Conservation (phyloP, 176 grass and related monocot genomes). For the Thinopyrum elongatum region DNA sequence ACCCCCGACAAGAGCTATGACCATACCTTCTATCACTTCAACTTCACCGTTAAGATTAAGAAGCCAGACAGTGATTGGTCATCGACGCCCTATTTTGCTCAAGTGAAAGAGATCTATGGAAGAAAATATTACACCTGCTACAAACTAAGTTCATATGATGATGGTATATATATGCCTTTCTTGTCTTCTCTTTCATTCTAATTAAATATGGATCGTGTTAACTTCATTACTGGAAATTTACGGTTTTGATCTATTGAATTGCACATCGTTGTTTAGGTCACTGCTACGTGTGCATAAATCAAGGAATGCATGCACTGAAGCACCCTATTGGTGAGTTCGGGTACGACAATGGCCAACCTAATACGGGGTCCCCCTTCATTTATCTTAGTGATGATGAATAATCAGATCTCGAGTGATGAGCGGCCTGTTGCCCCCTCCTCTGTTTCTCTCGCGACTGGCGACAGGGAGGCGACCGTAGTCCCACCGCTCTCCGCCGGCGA, state of each 20-base stretch:
- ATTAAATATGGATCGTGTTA: not conserved
- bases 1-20: no score
- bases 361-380: not conserved
- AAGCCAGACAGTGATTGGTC: not conserved
- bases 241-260: no score
- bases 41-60: conserved; percentile 18
- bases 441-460: no score
- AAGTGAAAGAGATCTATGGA: conserved; percentile 30
- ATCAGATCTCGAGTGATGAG: not conserved
- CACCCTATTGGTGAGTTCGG: not conserved
- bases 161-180: not conserved
- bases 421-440: no score
- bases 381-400: not conserved
- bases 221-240: no score
- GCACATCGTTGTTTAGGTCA: not conserved
- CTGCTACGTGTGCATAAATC: conserved; percentile 3
- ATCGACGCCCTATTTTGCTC: not conserved
- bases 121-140: not conserved
- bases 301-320: not conserved
- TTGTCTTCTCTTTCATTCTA: not conserved
- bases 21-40: conserved; percentile 19
- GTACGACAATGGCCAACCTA: not conserved
- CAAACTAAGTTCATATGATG: not conserved
- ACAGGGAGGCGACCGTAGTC: no score
- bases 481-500: no score